phyloP scores from a whole-genome alignment of 495 filamentous ascomycete genomes.

The Aspergillus bridgeri region DNA sequence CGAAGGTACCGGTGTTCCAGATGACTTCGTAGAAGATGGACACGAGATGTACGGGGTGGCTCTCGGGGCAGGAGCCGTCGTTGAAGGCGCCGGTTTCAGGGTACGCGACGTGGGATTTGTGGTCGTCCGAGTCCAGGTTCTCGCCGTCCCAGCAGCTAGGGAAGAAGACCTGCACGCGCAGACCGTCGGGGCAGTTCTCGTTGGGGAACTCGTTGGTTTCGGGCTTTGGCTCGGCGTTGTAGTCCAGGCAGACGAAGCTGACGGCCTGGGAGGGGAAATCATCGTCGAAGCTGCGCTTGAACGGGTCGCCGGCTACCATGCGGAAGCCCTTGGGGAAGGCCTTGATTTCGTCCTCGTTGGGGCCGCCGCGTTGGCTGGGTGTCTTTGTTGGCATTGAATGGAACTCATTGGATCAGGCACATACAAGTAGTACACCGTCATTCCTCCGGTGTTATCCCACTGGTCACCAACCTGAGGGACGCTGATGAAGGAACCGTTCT shows the following conservation, averaged over 20 bases:
- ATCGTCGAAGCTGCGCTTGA: conserved; percentile 5
- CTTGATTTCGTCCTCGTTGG: conserved; percentile 54
- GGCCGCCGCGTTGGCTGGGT: conserved; percentile 52
- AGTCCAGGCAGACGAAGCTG: conserved; percentile 11
- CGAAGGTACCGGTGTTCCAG: conserved; percentile 56
- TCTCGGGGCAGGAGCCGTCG: conserved; percentile 7
- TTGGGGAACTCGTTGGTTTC: conserved; percentile 10
- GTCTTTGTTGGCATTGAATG: no score
- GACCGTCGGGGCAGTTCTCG: conserved; percentile 12
- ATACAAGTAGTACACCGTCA: conserved; percentile 70
- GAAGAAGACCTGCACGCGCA: conserved; percentile 11
- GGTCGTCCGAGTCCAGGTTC: conserved; percentile 9
- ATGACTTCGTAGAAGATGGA: conserved; percentile 69
- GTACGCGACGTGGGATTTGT: conserved; percentile 12
- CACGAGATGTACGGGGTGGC: conserved; percentile 55
- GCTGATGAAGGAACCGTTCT: conserved; percentile 61
- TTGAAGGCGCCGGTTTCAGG: conserved; percentile 5
- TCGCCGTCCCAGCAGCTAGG: conserved; percentile 13
- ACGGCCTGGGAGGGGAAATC: not conserved
- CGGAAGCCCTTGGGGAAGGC: conserved; percentile 70
- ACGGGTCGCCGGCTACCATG: conserved; percentile 63
- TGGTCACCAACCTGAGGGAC: conserved; percentile 45
- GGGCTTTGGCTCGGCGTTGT: conserved; percentile 5
- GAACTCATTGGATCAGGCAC: no score
- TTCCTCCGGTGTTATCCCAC: conserved; percentile 10